Percentiles rank a stretch among this genome's conserved stretches.
Evolutionary conservation across 2,329 filamentous ascomycete genomes (phyloP).

Genomic region (Alternaria incomplexa): DNA sequence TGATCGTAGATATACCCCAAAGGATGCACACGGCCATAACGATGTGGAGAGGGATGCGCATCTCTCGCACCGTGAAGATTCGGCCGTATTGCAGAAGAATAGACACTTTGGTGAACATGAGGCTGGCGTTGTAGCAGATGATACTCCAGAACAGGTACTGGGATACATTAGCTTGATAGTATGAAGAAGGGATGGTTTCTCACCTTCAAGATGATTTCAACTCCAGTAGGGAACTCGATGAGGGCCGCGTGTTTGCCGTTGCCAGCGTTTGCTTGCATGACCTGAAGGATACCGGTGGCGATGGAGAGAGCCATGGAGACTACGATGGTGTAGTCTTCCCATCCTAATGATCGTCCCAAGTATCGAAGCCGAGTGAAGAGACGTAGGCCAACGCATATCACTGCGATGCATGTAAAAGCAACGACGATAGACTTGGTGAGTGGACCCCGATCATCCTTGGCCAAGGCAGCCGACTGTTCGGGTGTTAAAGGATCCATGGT

Average conservation of each 20-base stretch:
- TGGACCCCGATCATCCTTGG: conserved; percentile 24
- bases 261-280: conserved; percentile 25
- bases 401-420: conserved; percentile 26
- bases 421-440: conserved; percentile 20
- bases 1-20: conserved; percentile 17
- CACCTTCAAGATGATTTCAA: conserved; percentile 18
- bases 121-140: conserved; percentile 28
- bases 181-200: background rate
- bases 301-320: conserved; percentile 25
- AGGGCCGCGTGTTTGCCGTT: conserved; percentile 33
- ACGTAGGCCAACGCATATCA: conserved; percentile 28
- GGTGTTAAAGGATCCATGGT: conserved; percentile 23
- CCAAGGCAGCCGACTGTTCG: conserved; percentile 22
- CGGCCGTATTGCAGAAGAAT: conserved; percentile 38
- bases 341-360: conserved; percentile 15
- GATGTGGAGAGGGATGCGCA: conserved; percentile 31
- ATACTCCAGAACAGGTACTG: conserved; percentile 38
- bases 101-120: conserved; percentile 34
- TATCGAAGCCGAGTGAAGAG: conserved; percentile 27
- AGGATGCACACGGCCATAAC: conserved; percentile 25
- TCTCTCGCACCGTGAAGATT: conserved; percentile 31
- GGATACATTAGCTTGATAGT: conserved; percentile 2
- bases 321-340: conserved; percentile 32
- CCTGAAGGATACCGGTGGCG: conserved; percentile 13
- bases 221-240: conserved; percentile 17